Evolutionary conservation across 2,329 filamentous ascomycete genomes (phyloP).

Genomic region (Stenocarpella maydis): DNA sequence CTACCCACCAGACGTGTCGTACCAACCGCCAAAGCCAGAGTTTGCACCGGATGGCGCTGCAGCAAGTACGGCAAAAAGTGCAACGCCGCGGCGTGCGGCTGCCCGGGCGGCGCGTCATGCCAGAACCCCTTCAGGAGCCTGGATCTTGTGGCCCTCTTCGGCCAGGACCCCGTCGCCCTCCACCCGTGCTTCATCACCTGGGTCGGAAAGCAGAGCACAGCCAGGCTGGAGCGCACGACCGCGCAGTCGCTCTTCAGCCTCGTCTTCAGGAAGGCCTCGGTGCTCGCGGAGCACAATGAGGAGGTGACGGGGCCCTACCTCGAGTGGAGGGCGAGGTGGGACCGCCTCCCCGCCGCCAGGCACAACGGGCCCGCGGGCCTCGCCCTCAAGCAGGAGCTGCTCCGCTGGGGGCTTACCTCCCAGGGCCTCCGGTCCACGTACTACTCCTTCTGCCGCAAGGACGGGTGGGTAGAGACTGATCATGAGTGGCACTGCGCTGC

Average conservation of each 20-base stretch:
- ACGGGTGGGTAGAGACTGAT: constrained; percentile 3
- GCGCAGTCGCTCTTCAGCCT: constrained; percentile 11
- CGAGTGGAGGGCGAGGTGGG: constrained; percentile 29
- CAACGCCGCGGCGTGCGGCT: constrained; percentile 9
- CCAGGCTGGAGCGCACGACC: not conserved
- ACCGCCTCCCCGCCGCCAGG: constrained; percentile 5
- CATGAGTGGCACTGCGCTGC: constrained; percentile 21
- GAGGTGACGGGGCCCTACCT: constrained; percentile 9
- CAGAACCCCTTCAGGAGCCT: constrained; percentile 24
- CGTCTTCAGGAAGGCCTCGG: not conserved
- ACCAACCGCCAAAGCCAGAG: not conserved
- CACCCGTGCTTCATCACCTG: constrained; percentile 32
- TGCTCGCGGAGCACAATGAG: not conserved
- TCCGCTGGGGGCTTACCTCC: constrained; percentile 24
- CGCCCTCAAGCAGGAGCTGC: constrained; percentile 30
- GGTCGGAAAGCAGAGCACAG: not conserved
- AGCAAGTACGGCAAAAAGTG: constrained; percentile 12
- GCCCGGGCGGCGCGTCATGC: constrained; percentile 8
- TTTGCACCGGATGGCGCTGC: constrained; percentile 24
- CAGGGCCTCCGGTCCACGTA: not conserved
- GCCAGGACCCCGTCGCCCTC: not conserved
- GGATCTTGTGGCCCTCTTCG: constrained; percentile 24
- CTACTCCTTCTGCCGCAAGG: constrained; percentile 23
- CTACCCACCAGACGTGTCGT: not conserved
- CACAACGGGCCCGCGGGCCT: not conserved